Base-by-base conservation (phyloP, 495 filamentous ascomycete genomes). In the Elaphomyces granulatus region DNA sequence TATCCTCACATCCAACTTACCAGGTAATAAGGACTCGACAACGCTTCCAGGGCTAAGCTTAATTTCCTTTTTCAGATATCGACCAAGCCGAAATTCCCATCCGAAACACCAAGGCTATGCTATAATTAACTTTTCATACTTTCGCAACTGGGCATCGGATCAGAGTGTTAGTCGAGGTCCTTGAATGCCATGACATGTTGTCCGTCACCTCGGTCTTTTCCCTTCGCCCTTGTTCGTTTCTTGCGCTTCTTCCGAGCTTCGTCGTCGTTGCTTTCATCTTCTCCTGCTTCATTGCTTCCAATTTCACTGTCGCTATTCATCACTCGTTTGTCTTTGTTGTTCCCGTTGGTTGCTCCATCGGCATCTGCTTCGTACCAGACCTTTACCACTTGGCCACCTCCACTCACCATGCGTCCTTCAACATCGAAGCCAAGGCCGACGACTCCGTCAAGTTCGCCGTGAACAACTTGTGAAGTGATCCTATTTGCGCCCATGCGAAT, bases 371-470 rank as follows among this genome's bases (percentile, higher is more conserved):
- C 61, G 16, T 57, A 54, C 87, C 87, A 95, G 8, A 95, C 77
- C 62, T 94, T 94, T 46, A 95, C 70, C 0, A 75, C 67, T 49
- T 71, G 70, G 2, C 87, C 87, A 38, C 87, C 87, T 28, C 83
- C 87, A 54, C 77, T 87, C 37, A 94, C 81, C 72, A 95, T 74
- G 36, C 86, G 71, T 37, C 85, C 80, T 34, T 77, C 75, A 34
- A 80, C 79, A 57, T 93, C 86, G 47, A 92, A 92, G 15, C 73
- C 80, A 10, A 95, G 47, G 8, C 72, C 75, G 7, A 86, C 70
- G 10, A 93, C 83, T 14, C 78, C 77, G 50, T 93, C 86, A 14
- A 86, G 59, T 44, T 92, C 87, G 53, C 93, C 80, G 57, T 94
- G 87, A 54, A 68, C 66, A 32, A 87, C 56, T 43, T 72, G 67